phyloP scores from a whole-genome alignment of 768 basidiomycete species.

The Psilocybe cubensis region DNA sequence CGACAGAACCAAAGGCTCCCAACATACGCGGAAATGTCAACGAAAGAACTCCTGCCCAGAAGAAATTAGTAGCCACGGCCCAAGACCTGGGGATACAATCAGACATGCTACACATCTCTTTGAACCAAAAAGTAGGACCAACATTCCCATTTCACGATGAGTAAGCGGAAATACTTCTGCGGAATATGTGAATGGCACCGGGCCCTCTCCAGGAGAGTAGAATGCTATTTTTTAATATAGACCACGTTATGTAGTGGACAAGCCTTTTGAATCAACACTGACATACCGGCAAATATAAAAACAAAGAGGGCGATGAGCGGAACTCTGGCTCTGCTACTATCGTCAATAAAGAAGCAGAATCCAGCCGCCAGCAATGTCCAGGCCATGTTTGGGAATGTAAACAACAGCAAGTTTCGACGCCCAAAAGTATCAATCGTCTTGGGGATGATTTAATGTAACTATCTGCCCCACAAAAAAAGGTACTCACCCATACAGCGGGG shows the following conservation, averaged over 20 bases:
- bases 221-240: slow-evolving; percentile 38
- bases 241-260: no score
- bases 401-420: slow-evolving; percentile 71
- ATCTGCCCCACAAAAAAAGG: slow-evolving; percentile 32
- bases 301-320: slow-evolving; percentile 45
- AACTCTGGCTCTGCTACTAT: slow-evolving; percentile 37
- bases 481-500: slow-evolving; percentile 57
- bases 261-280: no score
- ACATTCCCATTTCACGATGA: slow-evolving; percentile 70
- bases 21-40: slow-evolving; percentile 64
- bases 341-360: slow-evolving; percentile 63
- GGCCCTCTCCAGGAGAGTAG: slow-evolving; percentile 88
- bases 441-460: slow-evolving; percentile 36
- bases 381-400: slow-evolving; percentile 85
- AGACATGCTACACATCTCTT: slow-evolving; percentile 27
- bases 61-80: slow-evolving; percentile 55
- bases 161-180: slow-evolving; percentile 91
- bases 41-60: slow-evolving; percentile 57
- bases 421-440: slow-evolving; percentile 77
- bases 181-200: slow-evolving; percentile 89
- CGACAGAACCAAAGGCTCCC: slow-evolving; percentile 41
- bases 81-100: slow-evolving; percentile 45
- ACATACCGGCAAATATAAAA: slow-evolving; percentile 45
- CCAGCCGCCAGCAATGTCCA: slow-evolving; percentile 74
- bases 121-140: slow-evolving; percentile 32